Conservation (phyloP, 202 grass and related monocot genomes). For the Tripidium arundinaceum region DNA sequence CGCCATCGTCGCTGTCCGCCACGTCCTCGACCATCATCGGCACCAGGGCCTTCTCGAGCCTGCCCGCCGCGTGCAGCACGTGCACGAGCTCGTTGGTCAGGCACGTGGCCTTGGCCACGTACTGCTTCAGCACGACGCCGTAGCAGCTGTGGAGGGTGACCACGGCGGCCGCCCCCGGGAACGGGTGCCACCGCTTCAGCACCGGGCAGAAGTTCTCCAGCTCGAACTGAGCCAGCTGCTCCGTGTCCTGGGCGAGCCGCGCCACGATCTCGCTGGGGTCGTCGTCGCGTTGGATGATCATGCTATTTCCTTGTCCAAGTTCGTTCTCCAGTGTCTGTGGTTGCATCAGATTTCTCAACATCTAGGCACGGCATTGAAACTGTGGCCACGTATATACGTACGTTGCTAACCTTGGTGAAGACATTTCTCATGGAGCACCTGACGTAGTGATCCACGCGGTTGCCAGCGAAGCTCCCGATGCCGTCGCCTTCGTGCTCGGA, state of each 20-base stretch:
- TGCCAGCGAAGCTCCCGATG: slow-evolving; percentile 1
- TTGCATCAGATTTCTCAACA: not conserved
- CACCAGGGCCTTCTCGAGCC: slow-evolving; percentile 69
- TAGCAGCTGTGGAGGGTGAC: slow-evolving; percentile 69
- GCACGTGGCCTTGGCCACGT: slow-evolving; percentile 49
- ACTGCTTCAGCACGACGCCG: slow-evolving; percentile 77
- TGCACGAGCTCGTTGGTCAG: slow-evolving; percentile 72
- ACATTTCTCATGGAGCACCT: slow-evolving; percentile 63
- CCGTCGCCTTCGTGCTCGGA: not conserved
- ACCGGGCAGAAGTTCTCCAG: slow-evolving; percentile 50
- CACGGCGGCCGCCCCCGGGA: slow-evolving; percentile 47
- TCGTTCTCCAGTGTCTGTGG: slow-evolving; percentile 59
- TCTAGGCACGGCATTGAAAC: not conserved
- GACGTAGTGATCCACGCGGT: slow-evolving; percentile 58
- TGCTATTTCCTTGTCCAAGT: slow-evolving; percentile 43
- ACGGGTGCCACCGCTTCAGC: slow-evolving; percentile 59
- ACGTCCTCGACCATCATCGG: slow-evolving; percentile 65
- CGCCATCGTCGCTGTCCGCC: slow-evolving; percentile 49
- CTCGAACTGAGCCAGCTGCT: slow-evolving; percentile 56
- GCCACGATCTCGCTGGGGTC: slow-evolving; percentile 55
- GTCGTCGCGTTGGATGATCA: slow-evolving; percentile 31
- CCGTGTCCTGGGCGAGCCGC: slow-evolving; percentile 53
- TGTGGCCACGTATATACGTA: too few species aligned
- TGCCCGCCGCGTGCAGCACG: slow-evolving; percentile 68
- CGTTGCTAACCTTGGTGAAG: slow-evolving; percentile 71